Base-by-base conservation (phyloP, 176 grass and related monocot species). In the Cenchrus fungigraminus region DNA sequence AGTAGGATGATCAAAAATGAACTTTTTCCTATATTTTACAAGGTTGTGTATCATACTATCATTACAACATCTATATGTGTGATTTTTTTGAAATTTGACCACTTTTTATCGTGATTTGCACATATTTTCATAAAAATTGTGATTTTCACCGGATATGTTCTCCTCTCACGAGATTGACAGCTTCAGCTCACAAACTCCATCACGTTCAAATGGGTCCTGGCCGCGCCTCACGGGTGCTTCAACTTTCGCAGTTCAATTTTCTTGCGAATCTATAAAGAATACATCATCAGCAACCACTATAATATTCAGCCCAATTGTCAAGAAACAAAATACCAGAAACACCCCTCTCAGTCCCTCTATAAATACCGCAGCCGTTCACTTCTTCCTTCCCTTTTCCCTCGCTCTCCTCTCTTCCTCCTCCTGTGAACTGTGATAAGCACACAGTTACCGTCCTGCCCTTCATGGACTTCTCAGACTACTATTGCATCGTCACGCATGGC, bases 331-430 rank as follows among this genome's bases (percentile, higher is more conserved):
- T 42, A 58, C 29, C 19, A 12, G 6, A 52, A 70, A 63, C 11
- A 22, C 29, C 66, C 53, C 58, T 49, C 3, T 1, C 20, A 52
- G 79, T 79, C 63, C 57, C 6, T 22, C 87, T 88, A 97, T 94
- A 97, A 97, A 88, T 94, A 84, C 44, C 58, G 9, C 10, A 15
- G 79, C 66, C 73, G 82, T 94, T 79, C 76, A 79, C 76, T 86
- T 89, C 79, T 80, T 91, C 52, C 79, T 82, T 87, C 87, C 91
- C 94, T 88, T 97, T 94, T 90, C 79, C 78, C 65, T 80, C 75
- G 6, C 71, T 15, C 66, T 43, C 73, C 17, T 89, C 65, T 17
- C 42, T 1, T 67, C 84, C 81, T 22, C 56, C 43, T 4, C 3
- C 25, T 25, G 25, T n/a, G 1, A 32, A 66, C 25, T 25, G 25